Evolutionary conservation across 306 rosid species (phyloP), one percentile per base, ranked within the genome.

Genomic region (Medicago truncatula): DNA sequence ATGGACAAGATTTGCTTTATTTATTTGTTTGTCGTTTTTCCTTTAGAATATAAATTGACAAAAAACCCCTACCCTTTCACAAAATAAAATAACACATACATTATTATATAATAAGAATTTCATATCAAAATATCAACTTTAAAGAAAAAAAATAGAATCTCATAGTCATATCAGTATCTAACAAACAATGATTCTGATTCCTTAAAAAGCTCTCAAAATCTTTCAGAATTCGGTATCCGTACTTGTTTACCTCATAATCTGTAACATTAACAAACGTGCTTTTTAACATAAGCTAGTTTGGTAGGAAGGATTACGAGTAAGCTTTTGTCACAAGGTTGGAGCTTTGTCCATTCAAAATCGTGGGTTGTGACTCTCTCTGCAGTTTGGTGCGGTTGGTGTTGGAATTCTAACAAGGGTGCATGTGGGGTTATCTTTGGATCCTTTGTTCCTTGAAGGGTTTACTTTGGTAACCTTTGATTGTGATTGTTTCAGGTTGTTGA

Each of bases 351-450:
- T 89, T 86, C 87, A 79, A 85, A 89, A 83, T 90, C 46, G 78
- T 62, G 56, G 83, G 87, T 63, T 63, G 83, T 70, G 75, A 53
- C 73, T 66, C 59, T 52, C 54, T 76, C 60, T 28, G 62, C 61
- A 59, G 77, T 74, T 83, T 74, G 73, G 76, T 25, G 84, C 8
- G 62, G 66, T 80, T 75, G 84, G 74, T 71, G 28, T 78, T 71
- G 84, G 82, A 74, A 23, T 77, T 83, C 75, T 72, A 84, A 74
- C 60, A 84, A 62, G 76, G 71, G 91, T 87, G 89, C 89, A 88
- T 89, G 93, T 82, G 87, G 97, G 93, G 87, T 82, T 88, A 83
- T 86, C 52, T 82, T 83, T 81, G 76, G 85, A 81, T 86, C 86
- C 78, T 81, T 79, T 89, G 85, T 81, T 86, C 63, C 70, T 84